Evolutionary conservation across 2,329 filamentous ascomycete species (phyloP), one percentile per base, ranked within the genome.

Genomic region (Botrytis fabae): DNA sequence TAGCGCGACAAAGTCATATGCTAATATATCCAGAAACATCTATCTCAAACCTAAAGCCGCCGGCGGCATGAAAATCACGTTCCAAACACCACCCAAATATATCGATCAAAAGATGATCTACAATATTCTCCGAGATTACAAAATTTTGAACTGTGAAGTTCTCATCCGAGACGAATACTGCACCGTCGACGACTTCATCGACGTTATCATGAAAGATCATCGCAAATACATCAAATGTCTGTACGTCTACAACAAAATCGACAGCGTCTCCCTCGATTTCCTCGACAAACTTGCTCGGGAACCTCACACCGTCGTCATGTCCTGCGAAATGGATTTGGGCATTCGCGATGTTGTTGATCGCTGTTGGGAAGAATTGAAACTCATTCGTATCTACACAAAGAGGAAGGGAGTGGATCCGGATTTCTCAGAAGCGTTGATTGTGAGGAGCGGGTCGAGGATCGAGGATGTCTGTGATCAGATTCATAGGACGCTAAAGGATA

Each of bases 161-260:
- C 89, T 99, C 35, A 90, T 99, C 25, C 92, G 96, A 79, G 96
- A 99, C 81, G 96, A 99, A 80, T 91, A 97, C 81, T 94, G 92
- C 59, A 98, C 96, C 1, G 94, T 99, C 51, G 96, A 99, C 84
- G 95, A 99, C 83, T 93, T 99, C 82, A 99, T 99, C 84, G 96
- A 99, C 82, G 94, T 98, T 75, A 98, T 99, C 83, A 98, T 98
- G 95, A 97, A 96, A 83, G 94, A 98, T 81, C 96, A 99, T 85
- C 88, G 96, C 81, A 99, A 97, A 83, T 99, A 99, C 86, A 98
- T 99, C 85, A 90, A 79, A 82, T 91, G 93, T 81, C 87, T 99
- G 46, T 99, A 99, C 84, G 95, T 98, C 46, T 99, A 99, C 90
- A 99, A 99, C 91, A 99, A 99, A 85, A 97, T 99, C 84, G 96